Base-by-base conservation (phyloP, 129 eudicot species). In the Gnaphalium uliginosum region DNA sequence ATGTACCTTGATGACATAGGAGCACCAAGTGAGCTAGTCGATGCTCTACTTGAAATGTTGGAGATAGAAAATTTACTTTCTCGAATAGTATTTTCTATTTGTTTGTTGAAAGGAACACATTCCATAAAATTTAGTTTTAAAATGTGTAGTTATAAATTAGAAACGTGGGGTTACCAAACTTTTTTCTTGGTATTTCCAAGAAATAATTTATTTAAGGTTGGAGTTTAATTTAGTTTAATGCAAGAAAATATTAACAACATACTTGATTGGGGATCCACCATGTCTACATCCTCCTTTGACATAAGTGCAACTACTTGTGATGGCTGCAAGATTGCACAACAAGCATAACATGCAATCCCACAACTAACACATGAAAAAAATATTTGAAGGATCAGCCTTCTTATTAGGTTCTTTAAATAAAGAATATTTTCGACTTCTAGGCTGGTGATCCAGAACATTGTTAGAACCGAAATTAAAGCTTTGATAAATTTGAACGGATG, bases 1-100 rank as follows among this genome's bases (percentile, higher is more conserved):
- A 74, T 29, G 32, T n/a, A 88, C 98, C 98, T 86, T 89, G 98
- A 81, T 90, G 98, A 83, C 98, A 93, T 75, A 93, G 89, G 48
- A 93, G 96, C 63, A 61, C 98, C 98, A 80, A 93, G 67, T 3
- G 85, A 17, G 27, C 86, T 85, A 93, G 90, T 32, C 81, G 84
- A 61, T 90, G 81, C 39, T 90, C 91, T 96, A n/a, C n/a, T n/a
- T n/a, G n/a, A n/a, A n/a, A n/a, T n/a, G n/a, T n/a, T n/a, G n/a
- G n/a, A n/a, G n/a, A n/a, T n/a, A 94, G 67, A 90, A 94, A 33
- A 94, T 86, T 76, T 94, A 96, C 91, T 86, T 81, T 82, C 98
- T 81, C 10, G 89, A 88, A 68, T 97, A 88, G 79, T 94, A 97
- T 69, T 86, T 71, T 32, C 84, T 63, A 53, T 83, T 58, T 75